Evolutionary conservation across 441 rosid genomes (phyloP), one percentile per base, ranked within the genome.

Genomic region (Isatis lusitanica): DNA sequence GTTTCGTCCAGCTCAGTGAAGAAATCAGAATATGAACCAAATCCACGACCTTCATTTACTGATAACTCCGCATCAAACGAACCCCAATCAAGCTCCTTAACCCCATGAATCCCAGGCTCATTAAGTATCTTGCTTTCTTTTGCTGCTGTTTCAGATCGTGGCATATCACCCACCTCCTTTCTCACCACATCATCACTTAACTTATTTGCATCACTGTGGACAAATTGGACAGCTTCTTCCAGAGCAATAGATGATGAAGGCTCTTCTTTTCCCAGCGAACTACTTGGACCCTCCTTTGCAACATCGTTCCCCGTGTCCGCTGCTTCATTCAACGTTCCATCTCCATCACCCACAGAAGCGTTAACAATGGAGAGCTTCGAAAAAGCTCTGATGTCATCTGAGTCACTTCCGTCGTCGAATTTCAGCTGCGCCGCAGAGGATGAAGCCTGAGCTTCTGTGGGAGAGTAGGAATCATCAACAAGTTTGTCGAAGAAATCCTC

Each of bases 401-500:
- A 85, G 71, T 86, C 88, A 44, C 78, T 81, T 9, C 78, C 86
- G 12, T 78, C 84, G 6, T 63, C 36, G 8, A 71, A 43, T 21
- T 80, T 68, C 38, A 55, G 48, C 57, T 43, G 40, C 7, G 9
- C 24, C 0, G 46, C 53, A 52, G 51, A 75, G 6, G 84, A 64
- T 59, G 78, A 70, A 36, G 40, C 79, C 7, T 44, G 55, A 12
- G 65, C 65, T 67, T 61, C 63, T 12, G 42, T 59, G 51, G 86
- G 85, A 21, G 87, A 86, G 30, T 79, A 84, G 74, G 91, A 85
- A 69, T 89, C 97, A 30, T 92, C 91, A 42, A 92, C 99, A 73
- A 95, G 88, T 70, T 90, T 88, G 79, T 95, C 96, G 74, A 96
- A 93, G 84, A 91, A 96, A 85, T 93, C 98, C 85, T 86, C 97